Evolutionary conservation across 225 moss, liverwort and hornwort species (phyloP).

Genomic region (Polytrichum formosum): DNA sequence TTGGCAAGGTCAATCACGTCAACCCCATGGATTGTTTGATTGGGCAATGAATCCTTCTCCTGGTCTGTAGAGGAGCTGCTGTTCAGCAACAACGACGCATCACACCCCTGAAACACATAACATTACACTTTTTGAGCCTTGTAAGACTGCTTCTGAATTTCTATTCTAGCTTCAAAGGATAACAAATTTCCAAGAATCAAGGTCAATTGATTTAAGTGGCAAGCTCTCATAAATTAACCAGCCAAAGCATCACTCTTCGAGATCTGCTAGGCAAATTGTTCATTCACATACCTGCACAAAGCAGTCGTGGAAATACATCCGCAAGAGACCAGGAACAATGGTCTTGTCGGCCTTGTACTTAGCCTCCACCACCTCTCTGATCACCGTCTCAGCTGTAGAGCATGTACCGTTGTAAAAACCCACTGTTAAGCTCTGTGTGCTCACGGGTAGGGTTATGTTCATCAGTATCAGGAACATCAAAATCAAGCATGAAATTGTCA

Average conservation of each 20-base stretch:
- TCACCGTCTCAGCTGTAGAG: not conserved
- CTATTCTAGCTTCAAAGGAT: too few species aligned
- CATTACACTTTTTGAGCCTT: too few species aligned
- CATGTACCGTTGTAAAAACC: not conserved
- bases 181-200: too few species aligned
- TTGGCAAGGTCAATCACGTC: conserved; percentile 22
- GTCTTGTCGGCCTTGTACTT: not conserved
- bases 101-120: conserved; percentile 25
- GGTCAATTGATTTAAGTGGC: too few species aligned
- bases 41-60: conserved; percentile 14
- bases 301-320: conserved; percentile 5
- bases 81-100: conserved; percentile 26
- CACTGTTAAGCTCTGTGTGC: not conserved
- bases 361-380: not conserved
- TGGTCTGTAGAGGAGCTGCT: not conserved
- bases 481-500: too few species aligned
- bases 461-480: too few species aligned
- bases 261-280: too few species aligned
- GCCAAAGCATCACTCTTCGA: too few species aligned
- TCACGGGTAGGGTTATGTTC: too few species aligned
- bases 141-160: too few species aligned
- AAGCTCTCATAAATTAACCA: too few species aligned
- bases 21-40: conserved; percentile 13
- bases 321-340: not conserved
- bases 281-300: not conserved